Evolutionary conservation across 2,329 filamentous ascomycete genomes (phyloP).

Genomic region (Calonectria multiphialidica): DNA sequence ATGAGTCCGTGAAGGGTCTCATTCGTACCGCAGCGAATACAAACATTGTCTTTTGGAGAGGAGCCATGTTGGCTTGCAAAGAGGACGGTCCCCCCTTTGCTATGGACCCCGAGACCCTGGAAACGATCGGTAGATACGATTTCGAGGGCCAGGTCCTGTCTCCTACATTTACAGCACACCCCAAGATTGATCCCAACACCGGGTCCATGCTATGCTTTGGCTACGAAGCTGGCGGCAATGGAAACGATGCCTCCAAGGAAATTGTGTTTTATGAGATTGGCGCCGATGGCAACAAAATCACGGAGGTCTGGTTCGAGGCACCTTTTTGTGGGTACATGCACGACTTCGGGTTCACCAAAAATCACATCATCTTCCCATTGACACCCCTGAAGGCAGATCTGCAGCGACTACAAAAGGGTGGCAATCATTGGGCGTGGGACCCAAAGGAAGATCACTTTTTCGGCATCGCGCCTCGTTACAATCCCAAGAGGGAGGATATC

Average conservation of each 20-base stretch:
- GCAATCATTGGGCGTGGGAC: conserved; percentile 8
- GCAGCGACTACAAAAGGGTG: neutral
- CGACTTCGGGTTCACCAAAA: neutral
- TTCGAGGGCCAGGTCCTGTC: conserved; percentile 13
- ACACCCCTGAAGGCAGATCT: neutral
- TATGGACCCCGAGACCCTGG: neutral
- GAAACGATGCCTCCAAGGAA: neutral
- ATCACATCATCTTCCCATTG: neutral
- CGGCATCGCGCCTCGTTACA: neutral
- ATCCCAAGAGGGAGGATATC: neutral
- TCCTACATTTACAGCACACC: conserved; percentile 10
- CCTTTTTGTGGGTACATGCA: neutral
- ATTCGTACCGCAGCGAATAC: neutral
- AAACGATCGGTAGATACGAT: conserved; percentile 11
- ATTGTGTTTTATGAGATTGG: neutral
- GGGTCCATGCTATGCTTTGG: conserved; percentile 1
- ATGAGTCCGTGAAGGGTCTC: neutral
- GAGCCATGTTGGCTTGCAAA: neutral
- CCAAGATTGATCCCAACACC: conserved; percentile 1
- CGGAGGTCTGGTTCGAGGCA: neutral
- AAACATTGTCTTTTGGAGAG: conserved; percentile 4
- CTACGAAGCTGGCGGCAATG: conserved; percentile 13
- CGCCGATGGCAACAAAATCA: neutral
- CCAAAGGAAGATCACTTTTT: neutral
- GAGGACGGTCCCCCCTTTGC: conserved; percentile 14